phyloP scores from a whole-genome alignment of 225 moss, liverwort and hornwort genomes.

The Thuidium tamariscinum region DNA sequence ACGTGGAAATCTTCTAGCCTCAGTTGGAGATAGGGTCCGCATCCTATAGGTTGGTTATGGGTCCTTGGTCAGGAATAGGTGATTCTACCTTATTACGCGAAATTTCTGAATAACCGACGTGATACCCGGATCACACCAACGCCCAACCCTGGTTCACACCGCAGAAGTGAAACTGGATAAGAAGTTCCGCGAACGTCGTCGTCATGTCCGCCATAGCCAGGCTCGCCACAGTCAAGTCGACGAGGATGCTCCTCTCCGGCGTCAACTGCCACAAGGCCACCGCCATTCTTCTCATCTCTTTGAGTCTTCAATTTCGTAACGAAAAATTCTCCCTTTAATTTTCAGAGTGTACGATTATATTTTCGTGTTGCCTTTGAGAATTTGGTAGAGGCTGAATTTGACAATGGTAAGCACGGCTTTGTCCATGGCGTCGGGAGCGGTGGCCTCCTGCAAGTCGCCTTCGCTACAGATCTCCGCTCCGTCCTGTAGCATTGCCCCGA shows the following conservation, averaged over 20 bases:
- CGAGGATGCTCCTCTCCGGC: not conserved
- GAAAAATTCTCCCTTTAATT: not conserved
- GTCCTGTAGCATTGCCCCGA: not conserved
- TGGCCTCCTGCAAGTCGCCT: not conserved
- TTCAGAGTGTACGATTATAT: not conserved
- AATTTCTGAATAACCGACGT: no score
- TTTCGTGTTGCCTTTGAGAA: not conserved
- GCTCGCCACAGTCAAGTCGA: not conserved
- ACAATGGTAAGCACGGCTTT: conserved; percentile 8
- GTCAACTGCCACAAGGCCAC: not conserved
- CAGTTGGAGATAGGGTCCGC: no score
- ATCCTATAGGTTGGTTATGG: no score
- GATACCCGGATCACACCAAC: not conserved
- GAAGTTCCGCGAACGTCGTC: not conserved
- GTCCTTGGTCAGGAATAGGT: no score
- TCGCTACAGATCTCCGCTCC: not conserved
- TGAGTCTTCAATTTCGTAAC: not conserved
- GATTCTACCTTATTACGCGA: no score
- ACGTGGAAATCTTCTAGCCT: no score
- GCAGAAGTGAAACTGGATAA: not conserved
- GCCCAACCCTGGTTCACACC: not conserved
- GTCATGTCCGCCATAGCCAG: not conserved
- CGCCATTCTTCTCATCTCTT: not conserved
- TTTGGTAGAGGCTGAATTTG: not conserved
- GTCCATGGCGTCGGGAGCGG: not conserved